Evolutionary conservation across 2,329 filamentous ascomycete genomes (phyloP), one percentile per base, ranked within the genome.

Genomic region (Amesomyces nigricolor): DNA sequence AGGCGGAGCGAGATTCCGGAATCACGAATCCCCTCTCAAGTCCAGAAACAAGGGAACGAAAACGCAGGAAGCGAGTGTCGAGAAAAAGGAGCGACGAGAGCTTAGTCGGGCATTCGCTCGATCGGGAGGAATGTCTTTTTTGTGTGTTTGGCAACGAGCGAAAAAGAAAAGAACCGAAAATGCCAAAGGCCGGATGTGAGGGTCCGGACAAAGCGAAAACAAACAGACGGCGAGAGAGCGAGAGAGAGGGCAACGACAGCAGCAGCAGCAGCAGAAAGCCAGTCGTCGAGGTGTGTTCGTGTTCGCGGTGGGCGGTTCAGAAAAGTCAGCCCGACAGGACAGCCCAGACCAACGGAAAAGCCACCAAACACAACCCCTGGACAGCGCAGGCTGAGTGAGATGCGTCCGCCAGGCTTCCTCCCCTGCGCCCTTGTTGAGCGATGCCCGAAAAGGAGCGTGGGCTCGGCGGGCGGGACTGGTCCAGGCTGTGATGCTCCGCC

Each of bases 91-190:
- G 45, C 19, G 48, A 19, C 17, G 39, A 16, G 29, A 17, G 48
- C 17, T 53, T 32, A 40, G 19, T 32, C 49, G 45, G 45, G 40
- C 49, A 53, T 53, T 46, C 46, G 40, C 40, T 40, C 45, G 40
- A 48, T 51, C 37, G 30, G 22, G 35, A 19, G 5, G 26, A 16
- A 40, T 5, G 48, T 16, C n/a, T 30, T 32, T 8, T 5, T 32
- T 26, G 22, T 26, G 22, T 26, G 22, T 26, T 26, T 26, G 22
- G 38, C n/a, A 37, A 30, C 30, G 30, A 37, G 40, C 52, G 29
- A 38, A 45, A 43, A 16, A n/a, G 30, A 39, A 37, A 35, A 44
- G 9, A 30, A 32, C 11, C 11, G n/a, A 52, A 39, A 14, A 17
- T 17, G 16, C 14, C 10, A 39, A 14, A 9, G 16, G 19, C 52